Evolutionary conservation across 176 grass and related monocot genomes (phyloP).

Genomic region (Avena insularis): DNA sequence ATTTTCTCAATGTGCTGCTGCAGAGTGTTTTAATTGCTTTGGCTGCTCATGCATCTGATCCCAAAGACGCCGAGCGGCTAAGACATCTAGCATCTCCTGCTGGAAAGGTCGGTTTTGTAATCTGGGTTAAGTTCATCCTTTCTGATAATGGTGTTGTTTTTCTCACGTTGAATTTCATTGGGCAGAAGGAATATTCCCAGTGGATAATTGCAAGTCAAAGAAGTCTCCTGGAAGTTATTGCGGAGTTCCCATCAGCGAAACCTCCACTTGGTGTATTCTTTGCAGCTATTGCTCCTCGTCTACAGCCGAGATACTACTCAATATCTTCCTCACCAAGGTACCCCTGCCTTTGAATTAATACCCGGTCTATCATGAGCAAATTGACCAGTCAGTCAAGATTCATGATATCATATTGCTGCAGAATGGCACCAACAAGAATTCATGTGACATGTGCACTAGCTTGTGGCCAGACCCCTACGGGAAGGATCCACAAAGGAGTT

Average conservation of each 20-base stretch:
- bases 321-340: conserved; percentile 97
- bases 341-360: conserved; percentile 14
- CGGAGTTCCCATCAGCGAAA: conserved; percentile 76
- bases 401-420: conserved; percentile 54
- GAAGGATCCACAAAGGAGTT: conserved; percentile 95
- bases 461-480: conserved; percentile 70
- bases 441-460: conserved; percentile 96
- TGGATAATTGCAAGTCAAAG: conserved; percentile 87
- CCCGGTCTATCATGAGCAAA: background rate
- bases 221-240: conserved; percentile 91
- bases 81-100: conserved; percentile 84
- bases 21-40: conserved; percentile 86
- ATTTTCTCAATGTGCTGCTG: conserved; percentile 24
- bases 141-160: conserved; percentile 4
- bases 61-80: conserved; percentile 72
- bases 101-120: conserved; percentile 79
- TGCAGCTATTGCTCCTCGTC: conserved; percentile 73
- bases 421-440: conserved; percentile 82
- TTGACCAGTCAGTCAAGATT: conserved; percentile 17
- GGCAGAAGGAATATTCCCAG: conserved; percentile 90
- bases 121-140: conserved; percentile 25
- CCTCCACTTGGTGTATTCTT: conserved; percentile 89
- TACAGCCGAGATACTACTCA: conserved; percentile 95
- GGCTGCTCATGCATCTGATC: conserved; percentile 84
- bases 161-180: conserved; percentile 38